Percentiles rank a stretch among this genome's conserved stretches.
Conservation (phyloP, 768 basidiomycete genomes). For the Udeniomyces megalosporus region DNA sequence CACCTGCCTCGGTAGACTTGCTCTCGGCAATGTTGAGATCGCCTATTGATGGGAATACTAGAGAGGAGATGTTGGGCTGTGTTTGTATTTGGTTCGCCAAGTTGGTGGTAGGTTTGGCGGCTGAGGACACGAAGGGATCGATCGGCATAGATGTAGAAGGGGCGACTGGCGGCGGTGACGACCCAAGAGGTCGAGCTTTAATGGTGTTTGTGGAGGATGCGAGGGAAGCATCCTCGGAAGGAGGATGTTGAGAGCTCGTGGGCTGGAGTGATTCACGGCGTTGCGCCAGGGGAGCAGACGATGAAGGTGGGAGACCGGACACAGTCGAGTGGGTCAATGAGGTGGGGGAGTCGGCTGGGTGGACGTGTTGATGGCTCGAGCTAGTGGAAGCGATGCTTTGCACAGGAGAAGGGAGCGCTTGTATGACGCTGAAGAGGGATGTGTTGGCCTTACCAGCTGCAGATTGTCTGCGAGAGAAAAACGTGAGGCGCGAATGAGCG, state of each 20-base stretch:
- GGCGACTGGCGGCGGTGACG: neutral
- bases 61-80: constrained; percentile 4
- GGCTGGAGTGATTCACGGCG: neutral
- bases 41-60: constrained; percentile 3
- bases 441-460: constrained; percentile 78
- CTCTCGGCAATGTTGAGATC: neutral
- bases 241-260: neutral
- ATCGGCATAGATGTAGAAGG: neutral
- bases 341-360: constrained; percentile 3
- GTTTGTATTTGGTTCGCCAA: neutral
- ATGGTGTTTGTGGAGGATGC: neutral
- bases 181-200: neutral
- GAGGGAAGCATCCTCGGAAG: neutral
- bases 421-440: constrained; percentile 66
- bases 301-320: constrained; percentile 19
- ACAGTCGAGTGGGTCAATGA: constrained; percentile 13
- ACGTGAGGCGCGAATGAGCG: neutral
- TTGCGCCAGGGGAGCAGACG: constrained; percentile 11
- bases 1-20: neutral
- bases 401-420: constrained; percentile 58
- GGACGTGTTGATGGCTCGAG: constrained; percentile 17
- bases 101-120: neutral
- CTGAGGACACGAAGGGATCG: neutral
- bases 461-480: constrained; percentile 55
- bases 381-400: constrained; percentile 1